phyloP scores from a whole-genome alignment of 2,329 filamentous ascomycete species.

The Thermoascus crustaceus region DNA sequence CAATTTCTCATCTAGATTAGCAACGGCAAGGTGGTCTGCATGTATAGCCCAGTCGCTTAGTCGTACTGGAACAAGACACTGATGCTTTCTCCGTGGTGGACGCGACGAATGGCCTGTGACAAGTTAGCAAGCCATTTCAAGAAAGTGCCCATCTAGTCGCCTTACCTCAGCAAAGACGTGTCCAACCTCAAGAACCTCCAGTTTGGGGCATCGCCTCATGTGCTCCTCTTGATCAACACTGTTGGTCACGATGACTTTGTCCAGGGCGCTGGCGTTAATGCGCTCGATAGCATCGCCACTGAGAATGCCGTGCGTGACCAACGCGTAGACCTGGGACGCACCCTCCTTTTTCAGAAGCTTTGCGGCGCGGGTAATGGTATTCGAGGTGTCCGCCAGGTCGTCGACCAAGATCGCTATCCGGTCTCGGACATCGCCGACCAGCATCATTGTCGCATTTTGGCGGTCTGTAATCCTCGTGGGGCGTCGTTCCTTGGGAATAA shows the following conservation, averaged over 20 bases:
- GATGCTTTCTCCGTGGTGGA: slow-evolving; percentile 97
- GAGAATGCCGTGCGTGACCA: slow-evolving; percentile 90
- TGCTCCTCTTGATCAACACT: slow-evolving; percentile 86
- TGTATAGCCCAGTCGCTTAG: too few species aligned
- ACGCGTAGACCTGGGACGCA: slow-evolving; percentile 80
- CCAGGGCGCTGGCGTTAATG: slow-evolving; percentile 85
- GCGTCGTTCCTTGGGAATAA: slow-evolving; percentile 61
- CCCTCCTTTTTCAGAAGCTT: slow-evolving; percentile 93
- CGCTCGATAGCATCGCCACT: slow-evolving; percentile 91
- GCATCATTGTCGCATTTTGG: slow-evolving; percentile 79
- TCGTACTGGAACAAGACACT: slow-evolving; percentile 88
- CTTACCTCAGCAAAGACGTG: slow-evolving; percentile 77
- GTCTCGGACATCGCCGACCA: slow-evolving; percentile 76
- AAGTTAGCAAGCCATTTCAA: slow-evolving; percentile 21
- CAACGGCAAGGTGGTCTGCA: too few species aligned
- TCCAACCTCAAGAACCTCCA: slow-evolving; percentile 86
- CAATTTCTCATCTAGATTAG: too few species aligned
- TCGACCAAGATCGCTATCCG: slow-evolving; percentile 85
- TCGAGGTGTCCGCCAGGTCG: slow-evolving; percentile 89
- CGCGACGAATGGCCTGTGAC: slow-evolving; percentile 72
- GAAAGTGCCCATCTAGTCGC: slow-evolving; percentile 6
- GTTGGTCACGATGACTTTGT: slow-evolving; percentile 93
- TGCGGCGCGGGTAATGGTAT: slow-evolving; percentile 92
- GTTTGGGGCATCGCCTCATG: slow-evolving; percentile 66
- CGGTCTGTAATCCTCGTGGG: slow-evolving; percentile 81